Evolutionary conservation across 805 yeast genomes (phyloP).

Genomic region (Nakazawaea ernobii): DNA sequence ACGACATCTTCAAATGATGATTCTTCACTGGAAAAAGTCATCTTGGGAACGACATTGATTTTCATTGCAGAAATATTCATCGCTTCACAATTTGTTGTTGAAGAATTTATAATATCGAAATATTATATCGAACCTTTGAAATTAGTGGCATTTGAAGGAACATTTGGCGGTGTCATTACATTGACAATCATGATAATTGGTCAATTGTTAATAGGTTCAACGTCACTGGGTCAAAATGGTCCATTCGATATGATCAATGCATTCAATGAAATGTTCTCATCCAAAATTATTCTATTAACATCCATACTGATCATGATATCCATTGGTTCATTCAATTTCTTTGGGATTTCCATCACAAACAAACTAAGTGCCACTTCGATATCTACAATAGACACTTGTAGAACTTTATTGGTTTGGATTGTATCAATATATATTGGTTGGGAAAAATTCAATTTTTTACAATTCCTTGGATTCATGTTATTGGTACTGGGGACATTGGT

Average conservation of each 20-base stretch:
- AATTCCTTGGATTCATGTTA: slow-evolving; percentile 55
- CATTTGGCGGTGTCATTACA: slow-evolving; percentile 51
- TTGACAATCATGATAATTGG: slow-evolving; percentile 37
- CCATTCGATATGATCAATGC: slow-evolving; percentile 52
- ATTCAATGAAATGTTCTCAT: slow-evolving; percentile 40
- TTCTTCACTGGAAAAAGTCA: slow-evolving; percentile 20
- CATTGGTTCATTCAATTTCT: slow-evolving; percentile 65
- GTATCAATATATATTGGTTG: slow-evolving; percentile 67
- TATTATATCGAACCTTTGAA: slow-evolving; percentile 53
- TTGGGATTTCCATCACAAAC: slow-evolving; percentile 66
- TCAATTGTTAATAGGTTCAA: slow-evolving; percentile 33
- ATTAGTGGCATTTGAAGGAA: slow-evolving; percentile 72
- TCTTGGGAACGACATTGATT: slow-evolving; percentile 54
- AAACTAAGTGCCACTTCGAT: slow-evolving; percentile 69
- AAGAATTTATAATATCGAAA: slow-evolving; percentile 57
- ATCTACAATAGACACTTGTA: slow-evolving; percentile 72
- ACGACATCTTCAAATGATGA: not conserved
- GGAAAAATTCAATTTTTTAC: slow-evolving; percentile 63
- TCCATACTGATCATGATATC: slow-evolving; percentile 66
- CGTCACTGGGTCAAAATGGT: slow-evolving; percentile 31
- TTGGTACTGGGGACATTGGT: slow-evolving; percentile 69
- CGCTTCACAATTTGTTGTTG: slow-evolving; percentile 74
- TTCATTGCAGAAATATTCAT: slow-evolving; percentile 60
- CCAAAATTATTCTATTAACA: slow-evolving; percentile 38
- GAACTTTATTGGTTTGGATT: slow-evolving; percentile 73